Evolutionary conservation across 106 monocot species (phyloP), one percentile per base, ranked within the genome.

Genomic region (Dendrobium officinale): DNA sequence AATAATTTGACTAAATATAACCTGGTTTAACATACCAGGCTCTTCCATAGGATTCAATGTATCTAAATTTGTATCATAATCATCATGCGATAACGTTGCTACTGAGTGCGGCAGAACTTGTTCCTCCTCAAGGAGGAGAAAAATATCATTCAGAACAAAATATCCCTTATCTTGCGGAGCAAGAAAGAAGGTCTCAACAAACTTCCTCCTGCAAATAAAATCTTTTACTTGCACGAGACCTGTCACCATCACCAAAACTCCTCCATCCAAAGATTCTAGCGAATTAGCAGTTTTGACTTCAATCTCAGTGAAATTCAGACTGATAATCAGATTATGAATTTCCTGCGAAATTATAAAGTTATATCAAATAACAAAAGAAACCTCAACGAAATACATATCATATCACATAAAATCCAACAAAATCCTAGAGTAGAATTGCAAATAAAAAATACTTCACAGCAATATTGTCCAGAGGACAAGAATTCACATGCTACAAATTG

Each of bases 131-230:
- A 86, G 85, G 31, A 92, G 77, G 18, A 89, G 89, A 59, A 89
- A 80, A 49, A 92, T 87, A 76, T 92, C 92, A 78, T 92, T 92
- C 7, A 92, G 89, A 80, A 92, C 80, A 82, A 87, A 92, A 82
- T 80, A 92, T 70, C 89, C 89, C 66, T 89, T 92, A n/a, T 92
- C 92, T 80, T 89, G 92, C 6, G 92, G 92, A 67, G 92, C 92
- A 80, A 92, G 92, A 67, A 89, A 87, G 84, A 92, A 92, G 6
- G 89, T 92, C 78, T 92, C 89, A 37, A 89, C 85, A 84, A 92
- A 92, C 75, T 84, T 83, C 75, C 89, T 79, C 64, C 84, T 81
- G 41, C 37, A 55, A 76, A 59, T 78, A 48, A 72, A 88, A 54
- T 87, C 85, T 78, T 82, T 85, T 22, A 79, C 85, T 83, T 86